Percentiles rank a stretch among this genome's conserved stretches.
phyloP scores from a whole-genome alignment of 257 asterid species.

The Agastache rugosa region DNA sequence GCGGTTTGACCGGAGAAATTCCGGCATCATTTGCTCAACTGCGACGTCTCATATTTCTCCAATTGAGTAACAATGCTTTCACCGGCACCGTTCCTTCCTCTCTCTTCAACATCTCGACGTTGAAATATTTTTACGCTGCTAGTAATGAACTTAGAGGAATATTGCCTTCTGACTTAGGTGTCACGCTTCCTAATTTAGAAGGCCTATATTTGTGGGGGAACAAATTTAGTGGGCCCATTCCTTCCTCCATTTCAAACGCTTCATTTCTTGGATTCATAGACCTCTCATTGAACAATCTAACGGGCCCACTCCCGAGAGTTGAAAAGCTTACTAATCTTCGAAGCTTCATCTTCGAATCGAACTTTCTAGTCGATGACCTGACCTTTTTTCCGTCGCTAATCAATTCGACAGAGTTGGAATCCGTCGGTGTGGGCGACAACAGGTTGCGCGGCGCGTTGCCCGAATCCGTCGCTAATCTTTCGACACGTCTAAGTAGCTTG shows the following conservation, averaged over 20 bases:
- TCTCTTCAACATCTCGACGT: constrained; percentile 44
- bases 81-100: constrained; percentile 39
- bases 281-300: constrained; percentile 27
- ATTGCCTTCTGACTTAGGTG: constrained; percentile 36
- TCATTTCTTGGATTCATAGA: constrained; percentile 12
- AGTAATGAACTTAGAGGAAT: constrained; percentile 34
- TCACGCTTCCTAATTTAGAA: constrained; percentile 31
- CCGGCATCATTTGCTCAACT: constrained; percentile 39
- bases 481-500: constrained; percentile 26
- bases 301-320: constrained; percentile 38
- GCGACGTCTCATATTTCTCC: constrained; percentile 17
- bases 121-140: constrained; percentile 14
- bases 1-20: constrained; percentile 41
- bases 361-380: constrained; percentile 35
- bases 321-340: constrained; percentile 33
- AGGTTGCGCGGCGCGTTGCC: constrained; percentile 46
- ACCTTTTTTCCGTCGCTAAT: constrained; percentile 42
- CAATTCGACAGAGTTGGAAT: constrained; percentile 38
- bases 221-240: constrained; percentile 34
- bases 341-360: not conserved
- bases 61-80: constrained; percentile 27
- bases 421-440: constrained; percentile 31
- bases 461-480: constrained; percentile 42
- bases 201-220: constrained; percentile 28
- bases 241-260: constrained; percentile 40